Percentiles rank a stretch among this genome's conserved stretches.
Evolutionary conservation across 2,329 filamentous ascomycete species (phyloP).

Genomic region (Trichoderma semiorbis): DNA sequence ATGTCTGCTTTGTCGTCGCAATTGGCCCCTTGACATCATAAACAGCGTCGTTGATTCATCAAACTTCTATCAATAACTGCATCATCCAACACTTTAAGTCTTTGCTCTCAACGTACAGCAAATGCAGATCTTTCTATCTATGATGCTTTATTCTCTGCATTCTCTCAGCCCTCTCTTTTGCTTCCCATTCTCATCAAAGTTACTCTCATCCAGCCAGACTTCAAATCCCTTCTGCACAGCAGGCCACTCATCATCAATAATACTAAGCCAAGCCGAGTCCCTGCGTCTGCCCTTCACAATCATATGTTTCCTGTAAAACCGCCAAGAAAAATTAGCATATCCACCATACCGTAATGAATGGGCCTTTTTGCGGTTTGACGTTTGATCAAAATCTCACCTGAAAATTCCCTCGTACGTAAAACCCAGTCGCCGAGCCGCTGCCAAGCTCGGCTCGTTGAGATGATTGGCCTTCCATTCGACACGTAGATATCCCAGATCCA

Average conservation of each 20-base stretch:
- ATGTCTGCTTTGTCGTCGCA: not conserved
- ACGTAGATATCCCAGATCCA: slow-evolving; percentile 51
- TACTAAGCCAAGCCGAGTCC: slow-evolving; percentile 60
- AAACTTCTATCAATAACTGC: not conserved
- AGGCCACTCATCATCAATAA: slow-evolving; percentile 58
- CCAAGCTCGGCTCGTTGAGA: slow-evolving; percentile 51
- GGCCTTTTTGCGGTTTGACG: not conserved
- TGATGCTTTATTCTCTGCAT: slow-evolving; percentile 19
- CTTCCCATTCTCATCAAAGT: slow-evolving; percentile 53
- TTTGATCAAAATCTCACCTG: slow-evolving; percentile 32
- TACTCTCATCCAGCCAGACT: slow-evolving; percentile 50
- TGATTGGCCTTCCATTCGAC: slow-evolving; percentile 64
- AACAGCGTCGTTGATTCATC: not conserved
- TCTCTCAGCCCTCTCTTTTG: slow-evolving; percentile 47
- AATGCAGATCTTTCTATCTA: not conserved
- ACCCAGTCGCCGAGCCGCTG: slow-evolving; percentile 55
- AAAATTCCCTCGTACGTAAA: slow-evolving; percentile 60
- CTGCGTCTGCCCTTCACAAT: slow-evolving; percentile 53
- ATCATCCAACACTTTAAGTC: not conserved
- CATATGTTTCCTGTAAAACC: slow-evolving; percentile 48
- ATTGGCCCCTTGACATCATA: not conserved
- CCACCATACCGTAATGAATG: not conserved
- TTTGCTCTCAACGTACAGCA: not conserved
- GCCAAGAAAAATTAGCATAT: not conserved
- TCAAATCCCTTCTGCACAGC: slow-evolving; percentile 44